phyloP scores from a whole-genome alignment of 2,329 filamentous ascomycete species.

The Rutstroemia sp. region DNA sequence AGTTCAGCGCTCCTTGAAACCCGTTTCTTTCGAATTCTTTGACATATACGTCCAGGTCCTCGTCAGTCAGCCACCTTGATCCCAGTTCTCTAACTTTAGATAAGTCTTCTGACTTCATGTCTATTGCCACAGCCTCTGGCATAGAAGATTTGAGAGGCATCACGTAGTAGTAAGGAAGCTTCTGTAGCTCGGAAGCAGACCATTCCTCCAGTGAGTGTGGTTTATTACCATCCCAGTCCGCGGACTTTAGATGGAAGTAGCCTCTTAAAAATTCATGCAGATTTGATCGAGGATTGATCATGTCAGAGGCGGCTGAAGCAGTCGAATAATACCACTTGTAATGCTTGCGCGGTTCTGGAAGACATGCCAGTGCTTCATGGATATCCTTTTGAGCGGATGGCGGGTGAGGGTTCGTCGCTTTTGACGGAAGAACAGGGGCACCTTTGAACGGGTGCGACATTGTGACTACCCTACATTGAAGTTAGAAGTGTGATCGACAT shows the following conservation, averaged over 20 bases:
- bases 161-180: constrained; percentile 62
- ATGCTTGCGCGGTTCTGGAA: constrained; percentile 54
- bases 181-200: constrained; percentile 48
- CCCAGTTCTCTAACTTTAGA: constrained; percentile 31
- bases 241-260: constrained; percentile 63
- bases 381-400: constrained; percentile 35
- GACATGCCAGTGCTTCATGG: constrained; percentile 46
- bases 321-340: constrained; percentile 63
- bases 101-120: constrained; percentile 48
- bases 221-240: constrained; percentile 47
- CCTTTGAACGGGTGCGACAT: constrained; percentile 60
- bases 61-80: constrained; percentile 46
- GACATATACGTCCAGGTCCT: constrained; percentile 52
- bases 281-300: constrained; percentile 41
- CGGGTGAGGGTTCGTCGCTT: constrained; percentile 26
- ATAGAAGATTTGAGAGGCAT: constrained; percentile 53
- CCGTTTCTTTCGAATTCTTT: constrained; percentile 53
- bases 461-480: constrained; percentile 39
- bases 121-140: constrained; percentile 46
- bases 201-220: constrained; percentile 47
- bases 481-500: background rate
- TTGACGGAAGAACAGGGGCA: background rate
- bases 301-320: constrained; percentile 38
- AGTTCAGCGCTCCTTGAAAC: constrained; percentile 60
- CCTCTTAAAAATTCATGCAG: constrained; percentile 55